Evolutionary conservation across 2,329 filamentous ascomycete species (phyloP).

Genomic region (Didymella lethalis): DNA sequence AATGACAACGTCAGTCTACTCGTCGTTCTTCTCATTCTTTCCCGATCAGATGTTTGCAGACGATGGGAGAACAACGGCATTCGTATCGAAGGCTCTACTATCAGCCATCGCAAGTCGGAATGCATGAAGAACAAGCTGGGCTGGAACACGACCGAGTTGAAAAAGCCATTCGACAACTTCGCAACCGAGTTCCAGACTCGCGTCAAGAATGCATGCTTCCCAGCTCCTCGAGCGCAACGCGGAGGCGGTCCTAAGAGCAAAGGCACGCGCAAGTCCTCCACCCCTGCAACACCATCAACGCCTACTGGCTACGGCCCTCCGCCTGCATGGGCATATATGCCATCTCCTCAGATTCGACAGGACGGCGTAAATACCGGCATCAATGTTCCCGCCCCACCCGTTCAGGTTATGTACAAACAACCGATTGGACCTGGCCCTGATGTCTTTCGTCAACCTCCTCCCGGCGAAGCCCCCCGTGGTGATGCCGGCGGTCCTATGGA

Average conservation of each 20-base stretch:
- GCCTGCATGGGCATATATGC: slow-evolving; percentile 33
- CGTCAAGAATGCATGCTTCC: slow-evolving; percentile 47
- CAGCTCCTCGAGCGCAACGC: slow-evolving; percentile 37
- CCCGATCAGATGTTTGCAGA: slow-evolving; percentile 46
- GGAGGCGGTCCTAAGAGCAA: slow-evolving; percentile 27
- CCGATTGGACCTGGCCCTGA: not conserved
- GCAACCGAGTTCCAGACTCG: slow-evolving; percentile 47
- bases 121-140: slow-evolving; percentile 51
- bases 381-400: slow-evolving; percentile 29
- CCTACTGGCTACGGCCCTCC: slow-evolving; percentile 25
- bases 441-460: not conserved
- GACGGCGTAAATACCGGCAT: slow-evolving; percentile 29
- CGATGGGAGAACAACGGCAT: slow-evolving; percentile 50
- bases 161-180: slow-evolving; percentile 48
- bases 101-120: slow-evolving; percentile 49
- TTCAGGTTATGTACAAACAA: slow-evolving; percentile 28
- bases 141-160: slow-evolving; percentile 44
- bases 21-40: slow-evolving; percentile 47
- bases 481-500: slow-evolving; percentile 33
- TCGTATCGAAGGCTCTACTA: slow-evolving; percentile 50
- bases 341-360: slow-evolving; percentile 31
- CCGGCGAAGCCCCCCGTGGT: slow-evolving; percentile 2
- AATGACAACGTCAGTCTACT: slow-evolving; percentile 50
- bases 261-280: slow-evolving; percentile 31
- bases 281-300: slow-evolving; percentile 29